Conservation (phyloP, 2,329 filamentous ascomycete genomes). For the Colletotrichum tofieldiae region DNA sequence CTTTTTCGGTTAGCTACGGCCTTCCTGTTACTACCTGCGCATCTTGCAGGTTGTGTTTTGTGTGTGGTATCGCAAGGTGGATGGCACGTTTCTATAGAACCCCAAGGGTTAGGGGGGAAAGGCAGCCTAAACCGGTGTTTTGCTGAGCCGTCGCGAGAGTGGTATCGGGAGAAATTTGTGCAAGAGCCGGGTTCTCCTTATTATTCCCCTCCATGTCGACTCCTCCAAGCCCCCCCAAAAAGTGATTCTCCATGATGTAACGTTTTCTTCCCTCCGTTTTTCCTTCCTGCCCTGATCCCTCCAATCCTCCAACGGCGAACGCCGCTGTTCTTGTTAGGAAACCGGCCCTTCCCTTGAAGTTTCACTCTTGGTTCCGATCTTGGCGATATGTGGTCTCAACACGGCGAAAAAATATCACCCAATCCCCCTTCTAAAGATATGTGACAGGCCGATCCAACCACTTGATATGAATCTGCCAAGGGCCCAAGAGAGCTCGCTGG, state of each 20-base stretch:
- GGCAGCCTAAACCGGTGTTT: conserved; percentile 6
- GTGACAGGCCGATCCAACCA: too few species aligned
- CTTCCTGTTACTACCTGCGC: background rate
- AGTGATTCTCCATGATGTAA: background rate
- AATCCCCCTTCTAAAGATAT: background rate
- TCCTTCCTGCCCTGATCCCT: too few species aligned
- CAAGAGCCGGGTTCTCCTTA: conserved; percentile 1
- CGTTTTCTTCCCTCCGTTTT: background rate
- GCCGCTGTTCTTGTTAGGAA: too few species aligned
- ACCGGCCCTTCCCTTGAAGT: background rate
- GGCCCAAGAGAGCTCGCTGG: background rate
- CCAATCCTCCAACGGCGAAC: background rate
- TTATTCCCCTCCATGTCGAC: background rate
- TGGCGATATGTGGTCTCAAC: background rate
- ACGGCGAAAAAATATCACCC: background rate
- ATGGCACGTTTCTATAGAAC: conserved; percentile 10
- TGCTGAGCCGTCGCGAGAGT: background rate
- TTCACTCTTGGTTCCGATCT: background rate
- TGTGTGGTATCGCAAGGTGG: conserved; percentile 11
- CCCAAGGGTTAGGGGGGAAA: background rate
- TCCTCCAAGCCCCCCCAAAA: background rate
- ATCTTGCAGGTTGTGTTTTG: background rate
- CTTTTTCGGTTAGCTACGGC: background rate
- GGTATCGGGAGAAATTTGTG: background rate
- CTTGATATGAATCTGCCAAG: too few species aligned